Evolutionary conservation across 768 basidiomycete species (phyloP).

Genomic region (Rhodotorula paludigena): DNA sequence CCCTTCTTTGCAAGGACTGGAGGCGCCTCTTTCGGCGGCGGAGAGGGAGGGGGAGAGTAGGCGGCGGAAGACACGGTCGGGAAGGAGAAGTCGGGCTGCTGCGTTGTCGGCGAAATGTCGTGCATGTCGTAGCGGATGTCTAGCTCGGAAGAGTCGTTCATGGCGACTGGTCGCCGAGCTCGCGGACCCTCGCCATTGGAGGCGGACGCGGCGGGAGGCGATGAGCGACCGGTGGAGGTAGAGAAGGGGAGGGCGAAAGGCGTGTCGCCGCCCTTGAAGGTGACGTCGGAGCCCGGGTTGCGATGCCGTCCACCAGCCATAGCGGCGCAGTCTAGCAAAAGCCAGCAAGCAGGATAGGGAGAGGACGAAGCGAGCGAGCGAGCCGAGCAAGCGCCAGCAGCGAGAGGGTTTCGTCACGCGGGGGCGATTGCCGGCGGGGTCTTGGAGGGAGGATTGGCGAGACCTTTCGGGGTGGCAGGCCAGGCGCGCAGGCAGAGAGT

Average conservation of each 20-base stretch:
- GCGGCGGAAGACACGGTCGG: conserved; percentile 16
- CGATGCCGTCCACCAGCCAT: conserved; percentile 19
- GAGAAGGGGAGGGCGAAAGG: conserved; percentile 12
- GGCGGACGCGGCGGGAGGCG: conserved; percentile 2
- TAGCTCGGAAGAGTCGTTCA: conserved; percentile 4
- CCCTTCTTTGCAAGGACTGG: not conserved
- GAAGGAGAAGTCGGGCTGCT: conserved; percentile 25
- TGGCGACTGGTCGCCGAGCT: conserved; percentile 16
- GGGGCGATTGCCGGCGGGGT: not conserved
- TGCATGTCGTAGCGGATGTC: conserved; percentile 24
- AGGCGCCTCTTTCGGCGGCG: conserved; percentile 16
- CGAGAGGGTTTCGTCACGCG: not conserved
- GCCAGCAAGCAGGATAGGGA: not conserved
- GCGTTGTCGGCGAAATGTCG: not conserved
- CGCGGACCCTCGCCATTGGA: conserved; percentile 1
- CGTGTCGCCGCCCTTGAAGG: conserved; percentile 23
- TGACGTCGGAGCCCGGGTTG: conserved; percentile 11
- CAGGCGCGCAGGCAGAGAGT: not conserved
- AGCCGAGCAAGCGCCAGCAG: not conserved
- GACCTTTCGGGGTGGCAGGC: not conserved
- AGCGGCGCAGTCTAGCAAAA: not conserved
- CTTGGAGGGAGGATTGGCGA: not conserved
- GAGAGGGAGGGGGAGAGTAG: conserved; percentile 13
- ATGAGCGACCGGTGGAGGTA: not conserved
- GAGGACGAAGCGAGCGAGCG: not conserved